Base-by-base conservation (phyloP, 768 basidiomycete species). In the Podaxis carcinomalis region DNA sequence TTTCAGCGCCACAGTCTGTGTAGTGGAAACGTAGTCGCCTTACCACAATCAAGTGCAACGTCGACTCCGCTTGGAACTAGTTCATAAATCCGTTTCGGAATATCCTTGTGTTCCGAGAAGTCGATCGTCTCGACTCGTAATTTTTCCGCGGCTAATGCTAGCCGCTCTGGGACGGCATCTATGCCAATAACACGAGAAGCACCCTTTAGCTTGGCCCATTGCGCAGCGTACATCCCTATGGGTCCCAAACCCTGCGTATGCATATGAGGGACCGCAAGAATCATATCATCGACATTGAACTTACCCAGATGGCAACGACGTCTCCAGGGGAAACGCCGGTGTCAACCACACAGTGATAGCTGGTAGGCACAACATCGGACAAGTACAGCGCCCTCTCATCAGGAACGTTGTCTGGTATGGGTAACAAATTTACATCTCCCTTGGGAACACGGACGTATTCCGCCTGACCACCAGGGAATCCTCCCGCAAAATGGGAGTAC, bases 261-360 rank as follows among this genome's bases (percentile, higher is more conserved):
- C 2, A 0, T n/a, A 5, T 19, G n/a, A 42, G 4, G n/a, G 14
- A 5, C 40, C 4, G 14, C n/a, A 1, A n/a, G 11, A 42, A 6
- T 3, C 40, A 5, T 19, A 42, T 42, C n/a, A 19, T n/a, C n/a
- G n/a, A 1, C 40, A 42, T 19, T 19, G 14, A n/a, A 74, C 78
- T 57, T 65, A 85, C 86, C 89, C 88, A 90, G 14, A 90, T 78
- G 21, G 83, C 88, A 57, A 90, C 87, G 13, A 83, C 75, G 64
- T 91, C 88, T 3, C 88, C 90, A 64, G 85, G 71, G 49, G 85
- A 77, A n/a, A 93, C 86, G 3, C 85, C 85, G 0, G 88, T 88
- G 68, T 90, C 89, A 19, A 84, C 81, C 23, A 92, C 86, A 21
- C 79, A 75, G 71, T 93, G 89, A 70, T 91, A 92, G 13, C 83